These are phyloP conservation scores for Arthrobotrys sinensis DNA, from an alignment of 2,329 filamentous ascomycete species.

Conservation along the genomic window DNA sequence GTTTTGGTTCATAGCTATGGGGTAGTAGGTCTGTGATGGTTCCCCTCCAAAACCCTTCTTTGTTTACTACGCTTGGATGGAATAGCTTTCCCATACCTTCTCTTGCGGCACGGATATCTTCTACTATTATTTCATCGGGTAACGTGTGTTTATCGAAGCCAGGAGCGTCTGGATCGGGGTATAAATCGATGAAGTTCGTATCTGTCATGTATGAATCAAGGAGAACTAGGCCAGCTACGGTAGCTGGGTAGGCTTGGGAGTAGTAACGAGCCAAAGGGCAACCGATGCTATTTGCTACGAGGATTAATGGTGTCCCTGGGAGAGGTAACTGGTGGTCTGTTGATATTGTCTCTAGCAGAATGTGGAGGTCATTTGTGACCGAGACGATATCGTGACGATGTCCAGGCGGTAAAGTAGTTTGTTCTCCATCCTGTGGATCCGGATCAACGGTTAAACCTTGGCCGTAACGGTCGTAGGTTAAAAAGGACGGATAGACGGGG, in stretches of 20 bases:
- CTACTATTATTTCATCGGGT: constrained; percentile 67
- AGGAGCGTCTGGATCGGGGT: constrained; percentile 72
- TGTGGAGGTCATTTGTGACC: constrained; percentile 69
- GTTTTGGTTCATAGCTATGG: constrained; percentile 68
- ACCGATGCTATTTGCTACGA: constrained; percentile 73
- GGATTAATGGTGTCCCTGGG: constrained; percentile 66
- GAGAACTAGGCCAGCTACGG: constrained; percentile 70
- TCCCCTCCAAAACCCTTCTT: constrained; percentile 71
- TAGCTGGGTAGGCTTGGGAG: constrained; percentile 69
- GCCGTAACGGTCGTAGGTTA: constrained; percentile 75
- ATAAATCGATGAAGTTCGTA: constrained; percentile 72
- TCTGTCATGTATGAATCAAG: constrained; percentile 75
- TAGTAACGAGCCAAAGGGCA: constrained; percentile 72
- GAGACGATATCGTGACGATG: constrained; percentile 71
- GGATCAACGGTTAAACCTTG: constrained; percentile 72
- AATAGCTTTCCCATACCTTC: constrained; percentile 68
- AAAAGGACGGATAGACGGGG: constrained; percentile 64
- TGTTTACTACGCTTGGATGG: constrained; percentile 71
- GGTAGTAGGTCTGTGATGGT: constrained; percentile 68
- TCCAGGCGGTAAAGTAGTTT: constrained; percentile 63
- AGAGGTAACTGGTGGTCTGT: constrained; percentile 8
- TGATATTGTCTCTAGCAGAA: constrained; percentile 69
- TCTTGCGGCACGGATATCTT: constrained; percentile 66
- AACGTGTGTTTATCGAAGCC: constrained; percentile 69
- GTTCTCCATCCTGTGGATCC: constrained; percentile 68